phyloP scores from a whole-genome alignment of 2,329 filamentous ascomycete genomes.

The Aspergillus hortae region DNA sequence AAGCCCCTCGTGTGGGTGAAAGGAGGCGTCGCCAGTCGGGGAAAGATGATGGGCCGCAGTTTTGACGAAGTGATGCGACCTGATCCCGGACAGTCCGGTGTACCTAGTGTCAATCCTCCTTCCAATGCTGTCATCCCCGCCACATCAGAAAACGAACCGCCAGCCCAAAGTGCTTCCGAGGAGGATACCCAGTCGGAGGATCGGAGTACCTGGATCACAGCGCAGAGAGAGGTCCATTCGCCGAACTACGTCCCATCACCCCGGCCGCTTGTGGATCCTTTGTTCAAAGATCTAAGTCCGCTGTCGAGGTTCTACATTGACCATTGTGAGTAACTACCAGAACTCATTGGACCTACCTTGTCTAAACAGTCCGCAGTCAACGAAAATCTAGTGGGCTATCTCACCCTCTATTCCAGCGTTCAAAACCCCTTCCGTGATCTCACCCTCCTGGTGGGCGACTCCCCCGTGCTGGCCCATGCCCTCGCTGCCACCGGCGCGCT shows the following conservation, averaged over 20 bases:
- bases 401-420: slow-evolving; percentile 46
- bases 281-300: slow-evolving; percentile 45
- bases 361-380: slow-evolving; percentile 29
- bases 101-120: not conserved
- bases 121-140: not conserved
- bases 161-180: not conserved
- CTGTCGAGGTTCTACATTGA: slow-evolving; percentile 46
- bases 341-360: not conserved
- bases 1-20: slow-evolving; percentile 43
- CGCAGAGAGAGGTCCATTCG: slow-evolving; percentile 3
- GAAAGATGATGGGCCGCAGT: slow-evolving; percentile 52
- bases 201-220: not conserved
- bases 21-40: slow-evolving; percentile 42
- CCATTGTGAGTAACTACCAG: slow-evolving; percentile 35
- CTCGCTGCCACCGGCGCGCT: slow-evolving; percentile 49
- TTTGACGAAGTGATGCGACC: slow-evolving; percentile 38
- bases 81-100: slow-evolving; percentile 1
- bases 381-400: slow-evolving; percentile 40
- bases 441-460: slow-evolving; percentile 42
- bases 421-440: slow-evolving; percentile 50
- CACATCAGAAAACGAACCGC: not conserved
- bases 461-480: slow-evolving; percentile 45
- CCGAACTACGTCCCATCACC: slow-evolving; percentile 29
- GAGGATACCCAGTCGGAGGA: not conserved
- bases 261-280: slow-evolving; percentile 43